Evolutionary conservation across 78 protist species (phyloP).

Genomic region (Cyanophora paradoxa): DNA sequence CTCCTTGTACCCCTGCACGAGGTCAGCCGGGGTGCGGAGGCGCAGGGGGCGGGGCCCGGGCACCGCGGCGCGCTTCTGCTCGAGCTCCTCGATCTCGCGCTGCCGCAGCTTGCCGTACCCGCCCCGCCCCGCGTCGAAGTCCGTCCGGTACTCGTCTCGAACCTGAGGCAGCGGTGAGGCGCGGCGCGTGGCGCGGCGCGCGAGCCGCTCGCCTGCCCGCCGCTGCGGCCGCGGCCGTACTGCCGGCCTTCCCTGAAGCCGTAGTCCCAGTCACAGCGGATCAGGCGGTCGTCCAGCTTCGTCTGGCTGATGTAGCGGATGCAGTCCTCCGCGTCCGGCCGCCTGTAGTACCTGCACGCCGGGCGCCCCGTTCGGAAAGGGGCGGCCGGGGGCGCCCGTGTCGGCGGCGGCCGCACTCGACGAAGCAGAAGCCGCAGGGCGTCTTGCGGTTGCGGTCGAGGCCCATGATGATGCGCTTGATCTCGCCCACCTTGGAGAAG

Average conservation of each 20-base stretch:
- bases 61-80: too few species aligned
- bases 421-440: slow-evolving; percentile 96
- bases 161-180: slow-evolving; percentile 43
- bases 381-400: not conserved
- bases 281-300: slow-evolving; percentile 59
- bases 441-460: slow-evolving; percentile 67
- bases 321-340: slow-evolving; percentile 73
- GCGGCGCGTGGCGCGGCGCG: too few species aligned
- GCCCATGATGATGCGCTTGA: slow-evolving; percentile 86
- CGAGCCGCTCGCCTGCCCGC: slow-evolving; percentile 56
- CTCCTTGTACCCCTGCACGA: too few species aligned
- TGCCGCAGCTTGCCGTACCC: too few species aligned
- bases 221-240: slow-evolving; percentile 86
- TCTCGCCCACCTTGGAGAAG: slow-evolving; percentile 73
- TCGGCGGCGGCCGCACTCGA: slow-evolving; percentile 81
- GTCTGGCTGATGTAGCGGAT: slow-evolving; percentile 66
- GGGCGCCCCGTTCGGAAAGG: not conserved
- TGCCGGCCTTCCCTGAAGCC: slow-evolving; percentile 92
- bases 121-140: slow-evolving; percentile 60
- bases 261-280: slow-evolving; percentile 87
- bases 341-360: slow-evolving; percentile 59
- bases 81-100: too few species aligned
- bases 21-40: too few species aligned
- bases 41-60: too few species aligned
- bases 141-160: slow-evolving; percentile 76